Base-by-base conservation (phyloP, 2,329 filamentous ascomycete genomes). In the Trichoderma lentiforme region DNA sequence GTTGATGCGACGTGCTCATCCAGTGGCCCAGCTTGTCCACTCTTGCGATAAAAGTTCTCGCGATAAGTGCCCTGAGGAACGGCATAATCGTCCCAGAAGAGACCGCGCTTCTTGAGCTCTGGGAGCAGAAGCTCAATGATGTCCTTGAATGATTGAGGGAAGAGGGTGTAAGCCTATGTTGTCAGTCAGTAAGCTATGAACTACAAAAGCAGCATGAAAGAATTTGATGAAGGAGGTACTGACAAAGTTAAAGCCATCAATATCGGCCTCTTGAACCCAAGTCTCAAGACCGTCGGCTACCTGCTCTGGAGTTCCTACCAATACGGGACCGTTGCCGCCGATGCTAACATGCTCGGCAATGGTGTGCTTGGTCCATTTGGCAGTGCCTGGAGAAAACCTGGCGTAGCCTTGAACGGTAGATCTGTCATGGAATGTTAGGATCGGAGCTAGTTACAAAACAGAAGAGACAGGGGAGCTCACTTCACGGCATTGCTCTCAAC, bases 191-290 rank as follows among this genome's bases (percentile, higher is more conserved):
- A 67, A 58, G 24, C 4, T 11, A 15, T 15, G 4, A 3, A 15
- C 3, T 21, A 4, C 1, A 9, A 21, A 9, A 3, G 15, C n/a
- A 28, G 6, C 0, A 39, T 12, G 14, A 8, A 18, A 34, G 7
- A 34, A 34, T 34, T n/a, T 32, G 30, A 15, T 34, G 3, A 60
- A 34, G 11, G 28, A 24, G 18, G 24, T 21, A 80, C 87, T 82
- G 78, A 90, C 90, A 78, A 93, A 86, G 77, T 94, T 94, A 80
- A 94, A 94, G 0, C 89, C 90, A 76, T 92, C 90, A 1, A 92
- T 84, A 74, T 90, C 90, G 0, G 86, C 89, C 76, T 90, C 89
- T 0, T 72, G 71, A 4, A 82, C 73, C 80, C 80, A 82, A 18
- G 77, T 73, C 72, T 81, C 79, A 76, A 82, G 77, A 51, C 79